Conservation (phyloP, 768 basidiomycete species). For the Suillus plorans region DNA sequence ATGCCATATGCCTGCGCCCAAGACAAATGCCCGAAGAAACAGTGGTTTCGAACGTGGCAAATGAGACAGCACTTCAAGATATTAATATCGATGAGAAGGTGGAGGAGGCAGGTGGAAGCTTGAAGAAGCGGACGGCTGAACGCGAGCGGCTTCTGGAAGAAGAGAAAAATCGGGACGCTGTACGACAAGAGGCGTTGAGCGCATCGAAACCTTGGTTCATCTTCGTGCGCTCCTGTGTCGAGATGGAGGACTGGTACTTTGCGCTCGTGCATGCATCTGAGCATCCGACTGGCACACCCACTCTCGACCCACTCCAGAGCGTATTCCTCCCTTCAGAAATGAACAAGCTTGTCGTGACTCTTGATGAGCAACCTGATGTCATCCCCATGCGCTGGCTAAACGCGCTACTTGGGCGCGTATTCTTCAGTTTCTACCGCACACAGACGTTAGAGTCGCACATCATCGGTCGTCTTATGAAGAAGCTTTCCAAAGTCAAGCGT, state of each 20-base stretch:
- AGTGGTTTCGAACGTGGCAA: slow-evolving; percentile 49
- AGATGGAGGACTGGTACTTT: slow-evolving; percentile 98
- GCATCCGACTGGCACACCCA: slow-evolving; percentile 60
- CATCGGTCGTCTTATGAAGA: slow-evolving; percentile 88
- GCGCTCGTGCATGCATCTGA: slow-evolving; percentile 74
- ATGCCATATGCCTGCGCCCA: slow-evolving; percentile 78
- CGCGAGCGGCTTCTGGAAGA: slow-evolving; percentile 33
- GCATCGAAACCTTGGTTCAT: slow-evolving; percentile 83
- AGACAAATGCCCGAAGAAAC: slow-evolving; percentile 36
- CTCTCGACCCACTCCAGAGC: slow-evolving; percentile 54
- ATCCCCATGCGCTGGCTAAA: slow-evolving; percentile 99
- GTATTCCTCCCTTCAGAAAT: slow-evolving; percentile 81
- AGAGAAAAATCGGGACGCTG: slow-evolving; percentile 33
- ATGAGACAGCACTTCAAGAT: slow-evolving; percentile 44
- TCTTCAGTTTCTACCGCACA: slow-evolving; percentile 90
- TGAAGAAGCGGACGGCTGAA: slow-evolving; percentile 44
- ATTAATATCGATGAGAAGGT: slow-evolving; percentile 30
- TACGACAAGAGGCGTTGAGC: slow-evolving; percentile 51
- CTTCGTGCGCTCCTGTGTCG: slow-evolving; percentile 81
- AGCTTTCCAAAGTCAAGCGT: slow-evolving; percentile 86
- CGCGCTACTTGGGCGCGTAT: slow-evolving; percentile 87
- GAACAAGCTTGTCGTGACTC: slow-evolving; percentile 74
- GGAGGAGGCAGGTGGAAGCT: slow-evolving; percentile 39
- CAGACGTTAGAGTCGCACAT: slow-evolving; percentile 80
- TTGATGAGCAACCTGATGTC: slow-evolving; percentile 93